phyloP scores from a whole-genome alignment of 371 early-diverging fungal genomes.

The Sporodiniella umbellata region DNA sequence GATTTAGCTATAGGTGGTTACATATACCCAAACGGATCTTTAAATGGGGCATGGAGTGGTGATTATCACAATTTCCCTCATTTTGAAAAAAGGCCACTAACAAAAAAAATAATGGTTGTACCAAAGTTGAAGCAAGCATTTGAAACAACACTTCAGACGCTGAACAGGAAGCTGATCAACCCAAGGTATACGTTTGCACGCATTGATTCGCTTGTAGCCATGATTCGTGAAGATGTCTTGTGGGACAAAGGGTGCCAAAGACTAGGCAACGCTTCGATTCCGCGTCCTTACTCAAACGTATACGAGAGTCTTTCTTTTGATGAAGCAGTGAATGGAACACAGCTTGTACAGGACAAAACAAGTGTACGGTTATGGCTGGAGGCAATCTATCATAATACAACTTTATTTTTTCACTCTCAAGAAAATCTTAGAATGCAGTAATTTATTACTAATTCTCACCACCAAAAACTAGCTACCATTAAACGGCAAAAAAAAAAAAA shows the following conservation, averaged over 20 bases:
- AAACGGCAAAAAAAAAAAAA: too few species aligned
- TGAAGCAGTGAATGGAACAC: conserved; percentile 15
- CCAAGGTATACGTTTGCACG: conserved; percentile 15
- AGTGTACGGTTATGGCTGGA: conserved; percentile 16
- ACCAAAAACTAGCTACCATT: too few species aligned
- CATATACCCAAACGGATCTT: background rate
- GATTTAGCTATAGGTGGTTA: conserved; percentile 16
- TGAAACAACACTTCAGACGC: conserved; percentile 14
- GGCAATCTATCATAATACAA: background rate
- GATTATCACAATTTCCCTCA: conserved; percentile 14
- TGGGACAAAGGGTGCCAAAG: too few species aligned
- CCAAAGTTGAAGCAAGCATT: conserved; percentile 16
- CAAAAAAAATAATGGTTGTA: conserved; percentile 6
- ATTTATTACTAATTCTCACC: too few species aligned
- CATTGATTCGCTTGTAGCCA: conserved; percentile 21
- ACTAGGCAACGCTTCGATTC: too few species aligned
- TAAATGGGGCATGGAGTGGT: conserved; percentile 11
- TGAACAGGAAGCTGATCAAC: conserved; percentile 15
- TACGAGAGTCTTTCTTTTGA: conserved; percentile 2
- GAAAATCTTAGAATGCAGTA: too few species aligned
- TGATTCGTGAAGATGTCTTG: conserved; percentile 34
- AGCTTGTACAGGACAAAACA: conserved; percentile 11
- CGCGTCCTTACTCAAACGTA: too few species aligned
- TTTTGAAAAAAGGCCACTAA: conserved; percentile 4
- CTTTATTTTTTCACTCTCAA: background rate